Evolutionary conservation across 2,329 filamentous ascomycete genomes (phyloP), one percentile per base, ranked within the genome.

Genomic region (Colletotrichum lindemuthianum): DNA sequence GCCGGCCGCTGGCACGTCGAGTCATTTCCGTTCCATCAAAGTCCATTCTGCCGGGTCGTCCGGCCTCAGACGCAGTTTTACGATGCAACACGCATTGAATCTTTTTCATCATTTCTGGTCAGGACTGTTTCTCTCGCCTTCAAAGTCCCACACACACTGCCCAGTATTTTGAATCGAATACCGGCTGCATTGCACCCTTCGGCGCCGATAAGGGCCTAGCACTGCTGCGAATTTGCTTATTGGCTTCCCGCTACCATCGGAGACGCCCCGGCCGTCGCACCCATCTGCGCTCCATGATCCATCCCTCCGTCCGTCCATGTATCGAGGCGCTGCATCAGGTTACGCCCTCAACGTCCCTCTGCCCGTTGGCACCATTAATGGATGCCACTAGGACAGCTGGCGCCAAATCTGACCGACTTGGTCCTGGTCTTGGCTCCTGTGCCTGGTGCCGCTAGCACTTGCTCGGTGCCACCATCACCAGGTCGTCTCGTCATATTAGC

Each of bases 1-100:
- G 44, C 45, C 34, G 44, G 36, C 3, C 24, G n/a, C 47, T 61
- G 61, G 61, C 58, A 61, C 51, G 58, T 59, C 61, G 58, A 56
- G 58, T 65, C 51, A 65, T 61, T 55, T 65, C 51, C 41, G 32
- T 50, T 55, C 58, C 61, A 65, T 65, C 41, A 56, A 44, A 55
- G 40, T 65, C 58, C 61, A 61, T 65, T 52, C 52, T 60, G 47
- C 45, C 51, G 58, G 58, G 43, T 52, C 40, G 15, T 32, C 55
- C 61, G 58, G 57, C 51, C 41, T 34, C 11, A 33, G 24, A 24
- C 24, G 24, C n/a, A 15, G 43, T 10, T 24, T 11, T 45, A 16
- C 43, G 6, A 45, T 45, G n/a, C 10, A 16, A 16, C 43, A 45
- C 43, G n/a, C 43, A 34, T 45, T n/a, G 53, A 24, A n/a, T 12